A percentile compares a stretch with the other conserved stretches of the same genome.
phyloP scores from a whole-genome alignment of 78 protist species.

The slime mould (Dictyostelium discoideum) region dicty_2.7 NC_007088.5:2667001-2667500 shows the following conservation, averaged over 20 bases:
- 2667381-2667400: background rate
- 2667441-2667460: no score
- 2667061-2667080: background rate
- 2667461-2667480: background rate
- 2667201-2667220: background rate
- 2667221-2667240: background rate
- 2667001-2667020: background rate
- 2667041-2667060: background rate
- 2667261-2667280: background rate
- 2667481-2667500: background rate
- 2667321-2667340: background rate
- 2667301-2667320: background rate
- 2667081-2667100: background rate
- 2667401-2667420: no score
- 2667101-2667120: background rate
- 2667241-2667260: background rate
- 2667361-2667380: background rate
- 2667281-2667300: background rate
- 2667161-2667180: background rate
- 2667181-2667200: background rate
- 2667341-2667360: background rate
- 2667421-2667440: background rate
- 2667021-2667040: background rate
- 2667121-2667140: background rate
- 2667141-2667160: background rate